Percentiles rank a stretch among this genome's conserved stretches.
phyloP scores from a whole-genome alignment of 2,329 filamentous ascomycete genomes.

The Peltaster fructicola region DNA sequence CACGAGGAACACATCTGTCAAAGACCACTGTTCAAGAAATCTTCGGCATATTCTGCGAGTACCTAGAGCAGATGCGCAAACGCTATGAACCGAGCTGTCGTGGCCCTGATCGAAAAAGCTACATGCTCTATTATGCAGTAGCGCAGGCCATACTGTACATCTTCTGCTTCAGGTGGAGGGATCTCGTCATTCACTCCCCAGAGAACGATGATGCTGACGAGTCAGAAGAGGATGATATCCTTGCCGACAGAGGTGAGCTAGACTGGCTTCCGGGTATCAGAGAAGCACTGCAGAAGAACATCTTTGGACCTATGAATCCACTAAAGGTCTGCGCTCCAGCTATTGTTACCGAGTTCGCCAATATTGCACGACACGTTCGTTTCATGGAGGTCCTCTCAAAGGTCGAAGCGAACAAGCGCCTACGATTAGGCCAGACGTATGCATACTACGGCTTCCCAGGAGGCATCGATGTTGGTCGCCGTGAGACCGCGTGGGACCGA shows the following conservation, averaged over 20 bases:
- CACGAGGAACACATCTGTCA: slow-evolving; percentile 68
- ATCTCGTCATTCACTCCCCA: slow-evolving; percentile 46
- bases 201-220: slow-evolving; percentile 23
- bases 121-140: slow-evolving; percentile 70
- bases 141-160: slow-evolving; percentile 86
- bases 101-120: slow-evolving; percentile 71
- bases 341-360: slow-evolving; percentile 84
- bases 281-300: slow-evolving; percentile 55
- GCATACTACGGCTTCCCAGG: slow-evolving; percentile 28
- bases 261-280: slow-evolving; percentile 61
- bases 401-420: slow-evolving; percentile 80
- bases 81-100: slow-evolving; percentile 57
- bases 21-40: slow-evolving; percentile 62
- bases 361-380: slow-evolving; percentile 65
- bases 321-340: slow-evolving; percentile 83
- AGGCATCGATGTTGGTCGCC: slow-evolving; percentile 32
- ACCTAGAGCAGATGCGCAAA: slow-evolving; percentile 58
- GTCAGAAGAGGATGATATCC: slow-evolving; percentile 31
- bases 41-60: slow-evolving; percentile 59
- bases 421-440: slow-evolving; percentile 58
- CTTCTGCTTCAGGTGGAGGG: slow-evolving; percentile 95
- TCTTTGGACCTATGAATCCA: slow-evolving; percentile 81
- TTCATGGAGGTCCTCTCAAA: slow-evolving; percentile 82
- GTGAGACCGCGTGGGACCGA: slow-evolving; percentile 34
- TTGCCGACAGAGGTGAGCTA: slow-evolving; percentile 55